phyloP scores from a whole-genome alignment of 306 rosid species.

The Arachis hypogaea region DNA sequence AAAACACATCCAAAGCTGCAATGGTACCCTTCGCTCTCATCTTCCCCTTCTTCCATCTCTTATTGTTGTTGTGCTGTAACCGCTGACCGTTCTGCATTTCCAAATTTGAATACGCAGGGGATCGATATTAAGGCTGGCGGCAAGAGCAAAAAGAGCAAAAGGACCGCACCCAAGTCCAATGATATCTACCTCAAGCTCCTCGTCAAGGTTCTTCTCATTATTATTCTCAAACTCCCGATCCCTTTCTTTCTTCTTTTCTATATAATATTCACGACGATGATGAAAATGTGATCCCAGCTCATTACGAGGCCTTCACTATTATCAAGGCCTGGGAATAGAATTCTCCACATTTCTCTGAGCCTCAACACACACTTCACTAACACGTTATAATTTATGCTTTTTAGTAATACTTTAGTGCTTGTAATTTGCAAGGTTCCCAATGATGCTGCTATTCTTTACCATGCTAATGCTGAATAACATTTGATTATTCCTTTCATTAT shows the following conservation, averaged over 20 bases:
- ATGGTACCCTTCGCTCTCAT: constrained; percentile 28
- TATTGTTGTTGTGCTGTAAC: not conserved
- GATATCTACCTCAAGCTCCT: constrained; percentile 73
- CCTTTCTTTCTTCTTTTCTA: too few relatives aligned
- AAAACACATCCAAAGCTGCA: constrained; percentile 7
- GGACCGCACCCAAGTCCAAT: constrained; percentile 79
- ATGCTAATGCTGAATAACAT: constrained; percentile 78
- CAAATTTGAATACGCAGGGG: constrained; percentile 32
- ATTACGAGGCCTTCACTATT: constrained; percentile 44
- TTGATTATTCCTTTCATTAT: constrained; percentile 42
- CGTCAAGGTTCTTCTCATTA: constrained; percentile 40
- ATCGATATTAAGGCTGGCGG: constrained; percentile 79
- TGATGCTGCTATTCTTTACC: constrained; percentile 51
- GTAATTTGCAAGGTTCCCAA: constrained; percentile 34
- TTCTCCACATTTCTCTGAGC: constrained; percentile 55
- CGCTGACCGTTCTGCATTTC: not conserved
- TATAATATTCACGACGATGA: constrained; percentile 38
- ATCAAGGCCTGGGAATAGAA: constrained; percentile 42
- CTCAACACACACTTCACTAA: not conserved
- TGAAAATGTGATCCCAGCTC: constrained; percentile 63
- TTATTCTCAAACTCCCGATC: too few relatives aligned
- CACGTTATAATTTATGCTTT: too few relatives aligned
- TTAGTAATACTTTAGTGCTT: not conserved
- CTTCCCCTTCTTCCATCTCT: too few relatives aligned
- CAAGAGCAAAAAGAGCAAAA: constrained; percentile 78